These are phyloP conservation scores for Wallemia mellicola DNA, from an alignment of 1,284 basidiomycete species.

Conservation along the genomic window DNA sequence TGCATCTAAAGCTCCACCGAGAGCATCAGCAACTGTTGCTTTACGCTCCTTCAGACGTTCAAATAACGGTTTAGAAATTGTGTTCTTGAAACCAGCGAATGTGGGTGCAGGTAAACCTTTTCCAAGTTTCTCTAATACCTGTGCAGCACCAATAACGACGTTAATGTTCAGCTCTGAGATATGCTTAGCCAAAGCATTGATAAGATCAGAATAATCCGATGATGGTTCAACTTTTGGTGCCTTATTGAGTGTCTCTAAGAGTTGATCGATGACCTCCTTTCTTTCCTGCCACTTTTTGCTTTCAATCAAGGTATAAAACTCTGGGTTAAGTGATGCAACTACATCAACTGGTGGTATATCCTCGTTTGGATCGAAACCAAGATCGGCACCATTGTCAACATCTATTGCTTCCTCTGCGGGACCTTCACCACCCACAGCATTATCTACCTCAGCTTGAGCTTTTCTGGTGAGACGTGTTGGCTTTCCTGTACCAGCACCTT, in stretches of 20 bases:
- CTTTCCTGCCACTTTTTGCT: constrained; percentile 98
- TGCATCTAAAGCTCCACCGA: constrained; percentile 65
- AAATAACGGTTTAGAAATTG: constrained; percentile 45
- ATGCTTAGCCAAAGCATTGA: constrained; percentile 44
- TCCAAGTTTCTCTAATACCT: constrained; percentile 57
- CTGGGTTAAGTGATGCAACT: constrained; percentile 37
- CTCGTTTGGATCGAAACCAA: constrained; percentile 39
- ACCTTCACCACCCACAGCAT: constrained; percentile 17
- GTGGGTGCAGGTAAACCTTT: constrained; percentile 36
- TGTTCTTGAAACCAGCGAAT: constrained; percentile 47
- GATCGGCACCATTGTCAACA: constrained; percentile 15
- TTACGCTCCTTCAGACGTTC: constrained; percentile 91
- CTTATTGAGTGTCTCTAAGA: constrained; percentile 36
- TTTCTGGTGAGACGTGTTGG: constrained; percentile 50
- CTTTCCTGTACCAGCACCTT: constrained; percentile 48
- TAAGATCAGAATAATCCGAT: constrained; percentile 37
- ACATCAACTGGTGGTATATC: constrained; percentile 62
- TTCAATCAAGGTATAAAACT: constrained; percentile 37
- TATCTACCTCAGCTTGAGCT: constrained; percentile 33
- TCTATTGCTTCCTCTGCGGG: constrained; percentile 16
- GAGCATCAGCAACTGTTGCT: constrained; percentile 55
- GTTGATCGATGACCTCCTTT: constrained; percentile 65
- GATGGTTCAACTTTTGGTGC: constrained; percentile 51
- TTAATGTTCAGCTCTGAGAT: constrained; percentile 85
- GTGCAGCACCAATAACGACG: constrained; percentile 69